Percentiles rank a stretch among this genome's conserved stretches.
Conservation (phyloP, 2,329 filamentous ascomycete species). For the Myriosclerotinia scirpicola region DNA sequence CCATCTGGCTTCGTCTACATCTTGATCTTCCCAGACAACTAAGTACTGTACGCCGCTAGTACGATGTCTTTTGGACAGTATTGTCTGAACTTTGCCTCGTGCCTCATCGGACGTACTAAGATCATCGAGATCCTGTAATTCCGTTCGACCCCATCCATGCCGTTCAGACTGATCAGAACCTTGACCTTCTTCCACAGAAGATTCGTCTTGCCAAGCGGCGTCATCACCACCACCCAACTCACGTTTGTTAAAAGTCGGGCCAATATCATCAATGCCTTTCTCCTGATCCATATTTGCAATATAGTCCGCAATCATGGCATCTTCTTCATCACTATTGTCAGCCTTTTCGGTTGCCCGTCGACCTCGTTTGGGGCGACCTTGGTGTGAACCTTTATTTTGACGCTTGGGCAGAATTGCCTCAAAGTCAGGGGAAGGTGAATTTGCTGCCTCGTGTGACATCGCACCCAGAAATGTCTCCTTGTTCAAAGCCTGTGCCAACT, state of each 20-base stretch:
- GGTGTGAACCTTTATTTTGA: conserved; percentile 12
- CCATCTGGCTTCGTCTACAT: conserved; percentile 51
- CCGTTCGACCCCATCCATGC: conserved; percentile 46
- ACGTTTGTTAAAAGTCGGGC: conserved; percentile 34
- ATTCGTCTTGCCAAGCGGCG: conserved; percentile 32
- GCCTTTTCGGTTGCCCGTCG: not conserved
- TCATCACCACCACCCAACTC: conserved; percentile 48
- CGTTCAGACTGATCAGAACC: conserved; percentile 10
- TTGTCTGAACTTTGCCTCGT: conserved; percentile 44
- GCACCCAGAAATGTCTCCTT: conserved; percentile 8
- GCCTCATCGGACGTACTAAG: conserved; percentile 52
- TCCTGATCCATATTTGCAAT: conserved; percentile 42
- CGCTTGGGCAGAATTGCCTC: conserved; percentile 22
- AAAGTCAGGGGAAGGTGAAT: conserved; percentile 19
- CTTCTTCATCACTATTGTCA: conserved; percentile 26
- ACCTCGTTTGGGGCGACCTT: conserved; percentile 18
- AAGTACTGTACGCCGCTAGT: conserved; percentile 51
- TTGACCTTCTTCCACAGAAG: conserved; percentile 16
- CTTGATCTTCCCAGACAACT: conserved; percentile 48
- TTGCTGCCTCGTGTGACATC: conserved; percentile 5
- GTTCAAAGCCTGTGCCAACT: conserved; percentile 6
- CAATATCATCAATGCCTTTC: conserved; percentile 18
- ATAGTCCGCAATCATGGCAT: conserved; percentile 39
- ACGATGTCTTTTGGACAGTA: conserved; percentile 49
- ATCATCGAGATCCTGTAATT: conserved; percentile 49